Base-by-base conservation (phyloP, 2,329 filamentous ascomycete species). In the Phialophora verrucosa region DNA sequence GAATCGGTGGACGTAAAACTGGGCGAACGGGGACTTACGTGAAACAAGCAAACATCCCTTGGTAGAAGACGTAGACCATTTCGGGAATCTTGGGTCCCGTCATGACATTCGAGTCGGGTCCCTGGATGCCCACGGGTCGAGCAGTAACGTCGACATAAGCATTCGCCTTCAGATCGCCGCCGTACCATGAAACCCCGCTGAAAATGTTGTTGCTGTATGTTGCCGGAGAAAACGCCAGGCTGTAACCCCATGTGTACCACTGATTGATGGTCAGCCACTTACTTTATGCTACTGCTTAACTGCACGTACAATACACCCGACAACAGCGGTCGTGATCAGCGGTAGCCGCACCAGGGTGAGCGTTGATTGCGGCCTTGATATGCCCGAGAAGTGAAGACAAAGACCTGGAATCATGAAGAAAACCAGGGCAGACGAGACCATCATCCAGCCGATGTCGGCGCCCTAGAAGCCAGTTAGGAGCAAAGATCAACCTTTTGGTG, bases 11-110 rank as follows among this genome's bases (percentile, higher is more conserved):
- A 38, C 50, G 12, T 5, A 54, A 55, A n/a, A 5, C 23, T 4
- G 14, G 8, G 31, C 5, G 23, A 7, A 20, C 14, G 23, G 14
- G 11, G 10, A 53, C 59, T 55, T 47, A 62, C 59, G 59, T 62
- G 59, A 62, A 62, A 31, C 59, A 62, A n/a, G 59, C 59, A 38
- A 62, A 62, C 59, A 62, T 62, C 31, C 59, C 59, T 54, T 62
- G 59, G 50, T 62, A 62, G 32, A 62, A 62, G 59, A 62, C 59
- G 53, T 62, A 62, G 20, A 62, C 59, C 59, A 62, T 62, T 44
- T 62, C 59, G n/a, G 59, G 59, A 20, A 62, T 62, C 31, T 62
- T 62, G 11, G 49, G 47, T 25, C 59, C 59, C 2, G 49, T 44
- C 59, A 62, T 23, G 17, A 42, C 47, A 23, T 17, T 38, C 32